Percentiles rank a stretch among this genome's conserved stretches.
phyloP scores from a whole-genome alignment of 192 early-diverging fungal species.

The Anaeromyces robustus region DNA sequence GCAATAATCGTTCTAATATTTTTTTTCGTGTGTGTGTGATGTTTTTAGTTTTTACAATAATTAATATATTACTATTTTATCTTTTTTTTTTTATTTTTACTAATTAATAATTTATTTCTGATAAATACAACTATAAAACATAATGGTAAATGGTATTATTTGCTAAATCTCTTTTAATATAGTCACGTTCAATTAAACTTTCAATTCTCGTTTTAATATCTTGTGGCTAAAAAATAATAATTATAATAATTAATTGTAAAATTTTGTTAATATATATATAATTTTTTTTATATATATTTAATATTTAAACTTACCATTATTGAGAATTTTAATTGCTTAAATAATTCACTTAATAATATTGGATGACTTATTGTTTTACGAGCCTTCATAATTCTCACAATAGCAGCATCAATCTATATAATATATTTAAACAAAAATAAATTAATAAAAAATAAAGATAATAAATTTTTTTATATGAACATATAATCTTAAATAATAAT shows the following conservation, averaged over 20 bases:
- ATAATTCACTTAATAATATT: slow-evolving; percentile 64
- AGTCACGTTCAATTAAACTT: slow-evolving; percentile 91
- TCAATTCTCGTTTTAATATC: slow-evolving; percentile 93
- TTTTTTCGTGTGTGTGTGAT: no score
- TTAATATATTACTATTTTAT: no score
- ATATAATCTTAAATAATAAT: no score
- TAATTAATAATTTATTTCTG: not conserved
- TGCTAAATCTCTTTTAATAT: slow-evolving; percentile 61
- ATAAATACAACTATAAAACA: not conserved
- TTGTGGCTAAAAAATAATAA: slow-evolving; percentile 5
- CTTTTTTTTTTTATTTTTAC: no score
- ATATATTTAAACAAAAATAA: no score
- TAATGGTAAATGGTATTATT: not conserved
- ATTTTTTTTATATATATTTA: no score
- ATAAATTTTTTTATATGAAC: no score
- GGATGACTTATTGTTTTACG: slow-evolving; percentile 79
- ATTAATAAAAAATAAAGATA: no score
- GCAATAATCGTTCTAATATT: no score
- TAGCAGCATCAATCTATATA: slow-evolving; percentile 85
- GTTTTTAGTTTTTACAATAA: no score
- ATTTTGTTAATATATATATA: no score
- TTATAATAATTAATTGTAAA: no score
- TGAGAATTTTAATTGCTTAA: slow-evolving; percentile 43
- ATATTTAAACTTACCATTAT: not conserved
- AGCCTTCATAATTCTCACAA: slow-evolving; percentile 96